A percentile compares a stretch with the other conserved stretches of the same genome.
Evolutionary conservation across 106 monocot genomes (phyloP).

Genomic region (Apostasia shenzhenica): DNA sequence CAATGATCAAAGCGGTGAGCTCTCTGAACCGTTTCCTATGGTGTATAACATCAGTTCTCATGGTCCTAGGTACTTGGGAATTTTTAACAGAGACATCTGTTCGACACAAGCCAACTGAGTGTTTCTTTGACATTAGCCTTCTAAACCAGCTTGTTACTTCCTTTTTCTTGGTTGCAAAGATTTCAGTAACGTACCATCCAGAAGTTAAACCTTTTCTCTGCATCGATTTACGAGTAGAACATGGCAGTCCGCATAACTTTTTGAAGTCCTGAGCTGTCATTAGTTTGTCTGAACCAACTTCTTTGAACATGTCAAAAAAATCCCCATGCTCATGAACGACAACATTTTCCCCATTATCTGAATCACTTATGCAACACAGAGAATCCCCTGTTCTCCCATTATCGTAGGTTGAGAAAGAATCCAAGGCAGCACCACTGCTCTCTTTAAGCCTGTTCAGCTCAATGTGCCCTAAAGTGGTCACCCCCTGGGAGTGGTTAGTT

Average conservation of each 20-base stretch:
- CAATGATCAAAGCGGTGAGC: constrained; percentile 46
- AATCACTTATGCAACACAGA: constrained; percentile 32
- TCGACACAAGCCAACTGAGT: constrained; percentile 10
- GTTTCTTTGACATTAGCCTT: constrained; percentile 18
- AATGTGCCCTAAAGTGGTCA: background rate
- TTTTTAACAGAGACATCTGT: constrained; percentile 14
- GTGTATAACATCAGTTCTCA: constrained; percentile 25
- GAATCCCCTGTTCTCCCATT: constrained; percentile 3
- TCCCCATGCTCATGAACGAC: constrained; percentile 19
- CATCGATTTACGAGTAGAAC: constrained; percentile 30
- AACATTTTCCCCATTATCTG: constrained; percentile 44
- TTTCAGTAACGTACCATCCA: constrained; percentile 3
- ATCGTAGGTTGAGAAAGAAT: constrained; percentile 3
- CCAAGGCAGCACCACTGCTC: constrained; percentile 17
- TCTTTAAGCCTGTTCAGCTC: constrained; percentile 15
- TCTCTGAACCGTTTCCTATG: constrained; percentile 45
- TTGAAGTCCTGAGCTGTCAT: constrained; percentile 54
- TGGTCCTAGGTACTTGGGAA: constrained; percentile 10
- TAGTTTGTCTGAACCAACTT: constrained; percentile 42
- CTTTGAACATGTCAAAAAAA: constrained; percentile 26
- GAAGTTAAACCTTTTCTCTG: constrained; percentile 8
- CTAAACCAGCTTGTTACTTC: constrained; percentile 46
- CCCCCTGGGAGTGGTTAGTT: background rate
- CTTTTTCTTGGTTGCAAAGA: constrained; percentile 17
- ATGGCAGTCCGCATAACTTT: constrained; percentile 32